These are phyloP conservation scores for Penicillium malachiteum DNA, from an alignment of 495 filamentous ascomycete species.

Conservation along the genomic window DNA sequence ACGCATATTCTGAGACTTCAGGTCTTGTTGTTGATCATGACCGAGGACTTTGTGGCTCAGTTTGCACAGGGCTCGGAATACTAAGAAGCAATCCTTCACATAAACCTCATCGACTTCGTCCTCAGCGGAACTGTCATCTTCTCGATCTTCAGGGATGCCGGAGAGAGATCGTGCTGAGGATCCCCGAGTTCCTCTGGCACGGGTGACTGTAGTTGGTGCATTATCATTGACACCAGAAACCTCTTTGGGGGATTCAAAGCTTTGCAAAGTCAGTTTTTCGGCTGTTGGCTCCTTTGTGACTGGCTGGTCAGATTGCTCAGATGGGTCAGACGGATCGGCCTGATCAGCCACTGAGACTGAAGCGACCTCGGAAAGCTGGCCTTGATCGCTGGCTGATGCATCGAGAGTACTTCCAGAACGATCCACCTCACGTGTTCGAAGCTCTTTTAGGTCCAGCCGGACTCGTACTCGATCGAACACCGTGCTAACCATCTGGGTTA, in stretches of 20 bases:
- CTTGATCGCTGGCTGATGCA: slow-evolving; percentile 38
- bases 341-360: slow-evolving; percentile 54
- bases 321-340: slow-evolving; percentile 47
- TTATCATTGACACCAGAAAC: slow-evolving; percentile 88
- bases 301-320: slow-evolving; percentile 49
- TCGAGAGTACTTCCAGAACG: slow-evolving; percentile 24
- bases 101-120: slow-evolving; percentile 97
- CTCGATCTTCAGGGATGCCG: slow-evolving; percentile 45
- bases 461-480: slow-evolving; percentile 93
- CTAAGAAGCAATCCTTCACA: slow-evolving; percentile 92
- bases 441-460: slow-evolving; percentile 84
- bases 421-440: slow-evolving; percentile 49
- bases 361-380: slow-evolving; percentile 46
- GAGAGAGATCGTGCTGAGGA: slow-evolving; percentile 54
- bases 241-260: slow-evolving; percentile 92
- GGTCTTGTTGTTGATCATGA: slow-evolving; percentile 87
- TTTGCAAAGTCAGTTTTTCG: slow-evolving; percentile 90
- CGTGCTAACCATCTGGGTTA: slow-evolving; percentile 98
- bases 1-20: slow-evolving; percentile 92
- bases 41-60: slow-evolving; percentile 87
- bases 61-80: slow-evolving; percentile 97
- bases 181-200: slow-evolving; percentile 56
- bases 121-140: slow-evolving; percentile 59
- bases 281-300: slow-evolving; percentile 55
- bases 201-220: slow-evolving; percentile 88